Evolutionary conservation across 2,329 filamentous ascomycete species (phyloP).

Genomic region (Allantophomopsis cytisporea): DNA sequence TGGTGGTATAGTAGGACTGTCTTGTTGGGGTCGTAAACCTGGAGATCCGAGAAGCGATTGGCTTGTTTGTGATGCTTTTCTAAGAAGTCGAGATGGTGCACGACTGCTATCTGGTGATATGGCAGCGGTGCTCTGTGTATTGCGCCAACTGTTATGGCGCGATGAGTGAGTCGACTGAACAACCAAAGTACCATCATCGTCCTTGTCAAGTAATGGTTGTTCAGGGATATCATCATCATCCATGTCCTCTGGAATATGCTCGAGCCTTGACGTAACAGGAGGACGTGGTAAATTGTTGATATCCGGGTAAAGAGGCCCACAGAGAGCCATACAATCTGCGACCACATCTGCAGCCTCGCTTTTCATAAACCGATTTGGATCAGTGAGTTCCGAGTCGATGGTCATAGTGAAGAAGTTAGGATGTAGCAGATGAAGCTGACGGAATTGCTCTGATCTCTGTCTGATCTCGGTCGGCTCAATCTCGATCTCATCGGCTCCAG

Average conservation of each 20-base stretch:
- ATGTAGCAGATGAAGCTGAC: conserved; percentile 61
- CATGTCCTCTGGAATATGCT: neutral
- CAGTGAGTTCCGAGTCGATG: conserved; percentile 65
- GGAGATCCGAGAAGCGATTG: conserved; percentile 9
- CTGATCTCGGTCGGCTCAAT: conserved; percentile 68
- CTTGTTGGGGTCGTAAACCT: conserved; percentile 4
- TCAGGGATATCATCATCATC: conserved; percentile 13
- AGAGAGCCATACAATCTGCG: conserved; percentile 65
- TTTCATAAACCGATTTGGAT: conserved; percentile 66
- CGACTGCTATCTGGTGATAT: conserved; percentile 24
- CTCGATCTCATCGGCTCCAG: conserved; percentile 60
- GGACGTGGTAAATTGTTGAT: conserved; percentile 1
- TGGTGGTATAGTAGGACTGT: conserved; percentile 47
- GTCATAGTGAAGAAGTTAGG: conserved; percentile 77
- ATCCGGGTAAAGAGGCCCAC: conserved; percentile 16
- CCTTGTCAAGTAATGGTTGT: conserved; percentile 11
- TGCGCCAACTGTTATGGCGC: conserved; percentile 33
- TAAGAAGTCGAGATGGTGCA: conserved; percentile 22
- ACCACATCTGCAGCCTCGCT: conserved; percentile 70
- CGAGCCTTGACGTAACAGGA: conserved; percentile 2
- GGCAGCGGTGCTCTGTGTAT: conserved; percentile 32
- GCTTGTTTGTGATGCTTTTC: conserved; percentile 35
- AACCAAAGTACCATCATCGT: conserved; percentile 1
- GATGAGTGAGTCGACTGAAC: conserved; percentile 8
- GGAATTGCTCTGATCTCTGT: conserved; percentile 61